These are phyloP conservation scores for Thecamonas trahens DNA, from an alignment of 78 protist species.

Conservation along the genomic window DNA sequence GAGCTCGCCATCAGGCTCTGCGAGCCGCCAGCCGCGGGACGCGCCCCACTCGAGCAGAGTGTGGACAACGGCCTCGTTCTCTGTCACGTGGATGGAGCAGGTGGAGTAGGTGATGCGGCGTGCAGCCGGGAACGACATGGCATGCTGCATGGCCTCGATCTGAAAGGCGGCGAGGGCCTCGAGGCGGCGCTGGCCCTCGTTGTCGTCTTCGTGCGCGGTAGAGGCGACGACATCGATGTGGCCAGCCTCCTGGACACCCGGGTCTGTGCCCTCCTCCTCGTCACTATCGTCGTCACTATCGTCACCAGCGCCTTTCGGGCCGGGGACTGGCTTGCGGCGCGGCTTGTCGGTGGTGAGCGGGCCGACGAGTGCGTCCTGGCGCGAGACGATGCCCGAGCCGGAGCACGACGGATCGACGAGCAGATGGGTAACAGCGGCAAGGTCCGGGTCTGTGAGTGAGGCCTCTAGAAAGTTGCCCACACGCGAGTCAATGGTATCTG, in stretches of 20 bases:
- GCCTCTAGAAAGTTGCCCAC: neutral
- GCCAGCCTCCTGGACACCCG: no score
- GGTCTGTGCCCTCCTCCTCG: no score
- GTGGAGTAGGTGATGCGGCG: slow-evolving; percentile 38
- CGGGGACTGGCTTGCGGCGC: neutral
- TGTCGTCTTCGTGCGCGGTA: no score
- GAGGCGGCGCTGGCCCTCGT: no score
- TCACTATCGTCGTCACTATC: no score
- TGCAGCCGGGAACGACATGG: slow-evolving; percentile 18
- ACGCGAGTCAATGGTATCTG: neutral
- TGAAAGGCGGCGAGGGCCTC: slow-evolving; percentile 10
- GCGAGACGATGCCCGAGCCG: slow-evolving; percentile 13
- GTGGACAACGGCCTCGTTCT: slow-evolving; percentile 56
- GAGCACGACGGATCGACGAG: slow-evolving; percentile 48
- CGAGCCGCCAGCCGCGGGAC: neutral
- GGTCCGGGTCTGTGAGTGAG: neutral
- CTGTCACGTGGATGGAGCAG: slow-evolving; percentile 41
- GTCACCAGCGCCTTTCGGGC: neutral
- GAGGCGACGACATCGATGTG: no score
- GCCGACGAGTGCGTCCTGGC: neutral
- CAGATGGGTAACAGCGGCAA: neutral
- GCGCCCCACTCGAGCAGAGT: neutral
- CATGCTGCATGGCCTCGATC: slow-evolving; percentile 5
- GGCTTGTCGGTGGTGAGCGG: no score
- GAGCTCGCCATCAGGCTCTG: neutral